Conservation (phyloP, 345 rosid species). For the Gossypium rotundifolium region DNA sequence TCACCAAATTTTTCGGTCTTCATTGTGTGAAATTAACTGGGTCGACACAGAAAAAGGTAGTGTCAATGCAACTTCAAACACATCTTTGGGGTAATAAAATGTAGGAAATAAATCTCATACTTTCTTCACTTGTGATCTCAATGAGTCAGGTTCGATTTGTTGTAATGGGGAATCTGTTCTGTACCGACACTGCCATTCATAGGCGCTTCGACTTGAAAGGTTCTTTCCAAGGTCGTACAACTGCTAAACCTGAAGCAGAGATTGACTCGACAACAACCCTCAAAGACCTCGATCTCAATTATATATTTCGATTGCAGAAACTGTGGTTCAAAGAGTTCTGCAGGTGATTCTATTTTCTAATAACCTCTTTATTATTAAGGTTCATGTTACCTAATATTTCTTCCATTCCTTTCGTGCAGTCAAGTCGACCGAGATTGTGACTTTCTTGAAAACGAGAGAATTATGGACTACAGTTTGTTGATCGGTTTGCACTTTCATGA, state of each 20-base stretch:
- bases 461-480: conserved; percentile 94
- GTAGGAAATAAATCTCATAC: background rate
- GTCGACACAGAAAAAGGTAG: conserved; percentile 80
- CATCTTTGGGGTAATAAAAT: background rate
- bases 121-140: conserved; percentile 15
- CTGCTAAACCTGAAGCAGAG: conserved; percentile 73
- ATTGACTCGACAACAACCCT: conserved; percentile 89
- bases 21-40: conserved; percentile 91
- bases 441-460: conserved; percentile 86
- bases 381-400: background rate
- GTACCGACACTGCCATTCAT: conserved; percentile 66
- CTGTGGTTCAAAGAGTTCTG: conserved; percentile 84
- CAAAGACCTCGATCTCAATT: conserved; percentile 94
- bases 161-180: conserved; percentile 91
- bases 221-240: conserved; percentile 90
- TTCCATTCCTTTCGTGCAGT: conserved; percentile 34
- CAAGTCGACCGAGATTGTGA: conserved; percentile 96
- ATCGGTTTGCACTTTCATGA: conserved; percentile 85
- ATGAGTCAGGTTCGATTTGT: conserved; percentile 72
- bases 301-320: conserved; percentile 61
- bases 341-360: conserved; percentile 41
- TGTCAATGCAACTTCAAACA: conserved; percentile 7
- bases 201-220: conserved; percentile 95
- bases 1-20: conserved; percentile 89
- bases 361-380: background rate